Conservation (phyloP, 2,329 filamentous ascomycete species). For the Aspergillus sp. region DNA sequence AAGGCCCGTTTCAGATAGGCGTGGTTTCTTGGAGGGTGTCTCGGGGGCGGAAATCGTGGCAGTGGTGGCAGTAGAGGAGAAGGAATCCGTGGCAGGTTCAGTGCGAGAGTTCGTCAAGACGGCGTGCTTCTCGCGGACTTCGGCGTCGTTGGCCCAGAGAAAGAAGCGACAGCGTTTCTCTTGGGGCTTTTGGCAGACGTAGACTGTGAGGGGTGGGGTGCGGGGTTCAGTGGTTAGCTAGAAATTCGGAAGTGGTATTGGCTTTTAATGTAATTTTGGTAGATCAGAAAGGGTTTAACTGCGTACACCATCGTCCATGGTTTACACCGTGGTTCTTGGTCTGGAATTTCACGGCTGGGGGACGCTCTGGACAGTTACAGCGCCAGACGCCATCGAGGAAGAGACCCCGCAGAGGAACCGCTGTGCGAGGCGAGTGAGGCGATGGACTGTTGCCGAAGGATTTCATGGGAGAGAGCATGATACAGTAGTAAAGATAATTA, state of each 20-base stretch:
- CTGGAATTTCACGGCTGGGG: conserved; percentile 57
- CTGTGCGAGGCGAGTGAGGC: conserved; percentile 22
- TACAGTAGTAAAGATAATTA: no score
- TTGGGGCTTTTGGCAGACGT: conserved; percentile 57
- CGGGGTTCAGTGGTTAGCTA: neutral
- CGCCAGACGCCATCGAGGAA: conserved; percentile 51
- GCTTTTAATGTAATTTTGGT: neutral
- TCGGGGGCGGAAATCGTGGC: conserved; percentile 14
- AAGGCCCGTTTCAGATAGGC: conserved; percentile 23
- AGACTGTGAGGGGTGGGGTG: conserved; percentile 43
- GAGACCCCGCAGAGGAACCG: conserved; percentile 36
- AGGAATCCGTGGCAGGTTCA: conserved; percentile 35
- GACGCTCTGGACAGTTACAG: conserved; percentile 58
- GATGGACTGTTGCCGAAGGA: conserved; percentile 1
- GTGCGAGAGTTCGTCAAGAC: conserved; percentile 53
- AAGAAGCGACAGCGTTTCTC: conserved; percentile 60
- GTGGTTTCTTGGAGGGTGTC: conserved; percentile 26
- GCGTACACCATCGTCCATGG: conserved; percentile 55
- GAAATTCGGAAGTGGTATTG: neutral
- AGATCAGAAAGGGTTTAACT: neutral
- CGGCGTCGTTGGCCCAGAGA: conserved; percentile 62
- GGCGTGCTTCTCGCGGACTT: conserved; percentile 53
- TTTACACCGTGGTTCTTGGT: conserved; percentile 60
- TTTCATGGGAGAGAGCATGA: conserved; percentile 23
- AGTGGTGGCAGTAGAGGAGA: neutral